These are phyloP conservation scores for Xylariaceae sp. DNA, from an alignment of 2,329 filamentous ascomycete genomes.

Conservation along the genomic window DNA sequence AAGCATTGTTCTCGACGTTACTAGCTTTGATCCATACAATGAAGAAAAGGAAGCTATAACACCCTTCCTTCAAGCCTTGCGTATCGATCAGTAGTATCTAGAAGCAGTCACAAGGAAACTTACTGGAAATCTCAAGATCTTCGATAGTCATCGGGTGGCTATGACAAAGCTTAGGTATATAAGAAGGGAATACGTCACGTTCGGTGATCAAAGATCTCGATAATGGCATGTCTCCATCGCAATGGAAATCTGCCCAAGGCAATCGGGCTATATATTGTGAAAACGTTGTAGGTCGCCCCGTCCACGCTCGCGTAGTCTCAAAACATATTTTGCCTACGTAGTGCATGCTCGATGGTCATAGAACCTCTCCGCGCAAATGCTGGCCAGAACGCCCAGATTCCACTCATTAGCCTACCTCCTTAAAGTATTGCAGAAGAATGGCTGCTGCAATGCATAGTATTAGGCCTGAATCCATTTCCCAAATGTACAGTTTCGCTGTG, in stretches of 20 bases:
- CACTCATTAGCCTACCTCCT: conserved; percentile 19
- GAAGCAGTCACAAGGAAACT: conserved; percentile 13
- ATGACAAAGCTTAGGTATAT: conserved; percentile 1
- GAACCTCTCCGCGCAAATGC: conserved; percentile 31
- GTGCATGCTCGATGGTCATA: conserved; percentile 29
- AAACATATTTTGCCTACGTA: conserved; percentile 33
- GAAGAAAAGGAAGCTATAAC: conserved; percentile 11
- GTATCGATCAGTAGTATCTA: conserved; percentile 15
- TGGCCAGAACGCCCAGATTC: conserved; percentile 30
- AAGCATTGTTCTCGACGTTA: conserved; percentile 23
- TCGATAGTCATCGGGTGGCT: not conserved
- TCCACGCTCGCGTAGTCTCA: conserved; percentile 28
- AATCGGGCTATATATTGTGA: conserved; percentile 33
- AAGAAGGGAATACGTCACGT: conserved; percentile 11
- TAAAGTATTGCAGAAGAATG: conserved; percentile 21
- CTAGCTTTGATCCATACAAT: conserved; percentile 5
- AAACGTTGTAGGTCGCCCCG: conserved; percentile 28
- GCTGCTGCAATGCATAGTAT: conserved; percentile 30
- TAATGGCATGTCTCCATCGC: conserved; percentile 6
- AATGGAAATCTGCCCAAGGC: conserved; percentile 10
- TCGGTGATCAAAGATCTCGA: not conserved
- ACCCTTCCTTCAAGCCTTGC: conserved; percentile 1
- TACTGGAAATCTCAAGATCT: conserved; percentile 4
- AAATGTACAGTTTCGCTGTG: conserved; percentile 31
- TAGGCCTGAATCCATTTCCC: conserved; percentile 23